Evolutionary conservation across 768 basidiomycete species (phyloP), one percentile per base, ranked within the genome.

Genomic region (Arthromyces matolae): DNA sequence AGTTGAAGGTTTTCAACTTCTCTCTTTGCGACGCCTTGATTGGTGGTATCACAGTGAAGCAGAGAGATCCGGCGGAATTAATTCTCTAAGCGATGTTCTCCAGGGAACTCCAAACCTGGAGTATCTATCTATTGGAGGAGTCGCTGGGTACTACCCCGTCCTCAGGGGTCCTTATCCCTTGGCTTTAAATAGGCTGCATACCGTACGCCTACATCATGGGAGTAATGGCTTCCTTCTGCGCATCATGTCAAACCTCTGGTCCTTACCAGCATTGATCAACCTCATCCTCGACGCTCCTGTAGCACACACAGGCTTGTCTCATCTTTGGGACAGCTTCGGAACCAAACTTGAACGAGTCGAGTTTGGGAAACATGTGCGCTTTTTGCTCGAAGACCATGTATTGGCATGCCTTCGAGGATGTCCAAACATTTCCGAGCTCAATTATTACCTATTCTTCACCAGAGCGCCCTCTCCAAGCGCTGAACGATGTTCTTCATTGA

Each of bases 11-110:
- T 62, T 80, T 3, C 59, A 72, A 3, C 52, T 84, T 12, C 65
- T 70, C 18, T 76, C 76, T 18, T 68, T 87, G 32, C 76, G 73
- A 35, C 78, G 83, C 22, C 71, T 87, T 24, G 83, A 86, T 40
- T 86, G 83, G 83, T 85, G 81, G 80, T 75, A 84, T 56, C 61
- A 78, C 53, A 67, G 60, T 23, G 73, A 73, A 29, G 83, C 84
- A 18, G 76, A 79, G 31, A 72, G 78, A 36, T 72, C 79, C 14
- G 83, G 83, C 2, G 84, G 84, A 5, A 79, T 86, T 50, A 86
- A 86, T 62, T 80, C 77, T 6, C 65, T 87, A 33, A 57, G 60
- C 2, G 64, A 73, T 42, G 78, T 83, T 49, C 71, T 87, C 20
- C 65, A 60, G 8, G 66, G 63, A 37, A 61, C 82, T 3, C 81